Evolutionary conservation across 192 early-diverging fungal species (phyloP), one percentile per base, ranked within the genome.

Genomic region (Dissophora ornata): DNA sequence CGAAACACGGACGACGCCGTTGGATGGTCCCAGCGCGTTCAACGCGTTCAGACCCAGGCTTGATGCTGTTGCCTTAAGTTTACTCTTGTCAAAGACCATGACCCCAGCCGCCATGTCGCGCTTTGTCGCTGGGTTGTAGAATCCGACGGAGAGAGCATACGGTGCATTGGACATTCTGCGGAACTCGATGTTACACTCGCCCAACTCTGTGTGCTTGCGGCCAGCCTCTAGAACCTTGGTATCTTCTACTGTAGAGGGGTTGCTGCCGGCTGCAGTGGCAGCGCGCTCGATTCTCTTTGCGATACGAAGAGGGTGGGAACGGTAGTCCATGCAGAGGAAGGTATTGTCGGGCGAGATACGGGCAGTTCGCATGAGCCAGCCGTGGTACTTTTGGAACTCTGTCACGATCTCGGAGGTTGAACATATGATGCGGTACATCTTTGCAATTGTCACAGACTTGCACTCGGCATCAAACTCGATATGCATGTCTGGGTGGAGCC

Each of bases 131-230:
- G 71, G 58, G 28, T 77, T 77, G 29, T 57, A 67, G 58, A 77
- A 77, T 0, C 63, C 71, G 13, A 77, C 58, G 3, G 62, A 77
- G 16, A 67, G 42, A 2, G 63, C 62, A 3, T 77, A 56, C 8
- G 62, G 56, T 8, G 57, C 48, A 26, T 77, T 66, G 7, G 71
- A 77, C 71, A 77, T 77, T 15, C 64, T 30, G 10, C 71, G 47
- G 36, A 77, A 77, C 34, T 77, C 71, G 28, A 77, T 61, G 30
- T 67, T 56, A 28, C 71, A 77, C 21, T 67, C 64, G 2, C 71
- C 71, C 25, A 77, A 18, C 32, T 60, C 62, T 1, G 49, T 66
- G 42, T 54, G 67, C 19, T 53, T 46, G 44, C 71, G 63, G 5
- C 62, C 64, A 0, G 44, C 71, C 44, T 56, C 57, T 13, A 61